Conservation (phyloP, 257 asterid species). For the Solanum medicagineum region DNA sequence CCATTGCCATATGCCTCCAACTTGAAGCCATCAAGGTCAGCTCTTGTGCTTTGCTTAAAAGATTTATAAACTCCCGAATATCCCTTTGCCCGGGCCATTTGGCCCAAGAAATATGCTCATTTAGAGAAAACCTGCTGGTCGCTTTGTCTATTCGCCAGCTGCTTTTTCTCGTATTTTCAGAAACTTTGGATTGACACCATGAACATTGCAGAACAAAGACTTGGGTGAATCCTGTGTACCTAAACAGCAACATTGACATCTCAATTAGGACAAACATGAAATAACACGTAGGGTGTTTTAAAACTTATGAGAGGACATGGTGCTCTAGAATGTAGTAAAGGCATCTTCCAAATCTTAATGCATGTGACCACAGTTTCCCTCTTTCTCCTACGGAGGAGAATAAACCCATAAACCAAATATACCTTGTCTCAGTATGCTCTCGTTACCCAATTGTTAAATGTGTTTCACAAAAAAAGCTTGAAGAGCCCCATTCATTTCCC, state of each 20-base stretch:
- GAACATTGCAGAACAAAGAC: conserved; percentile 75
- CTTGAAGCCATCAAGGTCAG: conserved; percentile 76
- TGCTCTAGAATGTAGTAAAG: neutral
- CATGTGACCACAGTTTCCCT: neutral
- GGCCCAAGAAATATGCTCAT: conserved; percentile 90
- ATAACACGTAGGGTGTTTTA: neutral
- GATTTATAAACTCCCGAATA: conserved; percentile 69
- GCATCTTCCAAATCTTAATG: neutral
- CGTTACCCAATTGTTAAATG: conserved; percentile 72
- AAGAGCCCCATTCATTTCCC: conserved; percentile 90
- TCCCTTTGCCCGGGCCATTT: conserved; percentile 98
- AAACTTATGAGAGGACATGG: neutral
- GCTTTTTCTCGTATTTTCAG: conserved; percentile 69
- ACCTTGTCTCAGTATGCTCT: conserved; percentile 86
- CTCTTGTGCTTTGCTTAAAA: conserved; percentile 60
- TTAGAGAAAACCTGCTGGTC: conserved; percentile 68
- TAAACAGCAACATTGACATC: conserved; percentile 4
- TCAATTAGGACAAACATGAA: neutral
- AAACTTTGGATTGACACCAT: conserved; percentile 83
- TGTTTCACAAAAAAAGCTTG: conserved; percentile 86
- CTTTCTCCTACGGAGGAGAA: neutral
- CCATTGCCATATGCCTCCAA: conserved; percentile 88
- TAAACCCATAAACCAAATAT: neutral
- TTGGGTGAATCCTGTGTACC: conserved; percentile 88
- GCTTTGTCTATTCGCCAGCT: conserved; percentile 66